phyloP scores from a whole-genome alignment of 176 grass and related monocot species.

The Pharus latifolius region DNA sequence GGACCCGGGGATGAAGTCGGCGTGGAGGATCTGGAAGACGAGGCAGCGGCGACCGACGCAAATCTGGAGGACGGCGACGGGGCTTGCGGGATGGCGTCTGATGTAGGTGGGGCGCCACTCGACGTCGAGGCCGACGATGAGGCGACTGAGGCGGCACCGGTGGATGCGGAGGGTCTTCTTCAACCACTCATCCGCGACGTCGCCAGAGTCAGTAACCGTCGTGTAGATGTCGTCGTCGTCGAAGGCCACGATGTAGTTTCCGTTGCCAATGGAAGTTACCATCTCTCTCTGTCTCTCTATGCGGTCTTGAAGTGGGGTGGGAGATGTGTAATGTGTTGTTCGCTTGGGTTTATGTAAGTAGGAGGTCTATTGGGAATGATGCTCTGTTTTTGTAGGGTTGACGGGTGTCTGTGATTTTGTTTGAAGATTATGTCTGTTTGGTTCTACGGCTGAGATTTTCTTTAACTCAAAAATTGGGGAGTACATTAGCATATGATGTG shows the following conservation, averaged over 20 bases:
- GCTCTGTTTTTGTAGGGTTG: too few species aligned
- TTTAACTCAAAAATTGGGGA: too few species aligned
- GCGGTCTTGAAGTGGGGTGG: too few species aligned
- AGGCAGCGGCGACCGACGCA: slow-evolving; percentile 38
- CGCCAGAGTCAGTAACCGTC: neutral
- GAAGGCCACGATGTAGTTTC: neutral
- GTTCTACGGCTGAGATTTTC: too few species aligned
- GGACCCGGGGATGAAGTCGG: slow-evolving; percentile 19
- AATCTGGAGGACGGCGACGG: slow-evolving; percentile 43
- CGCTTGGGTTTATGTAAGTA: too few species aligned
- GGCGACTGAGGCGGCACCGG: neutral
- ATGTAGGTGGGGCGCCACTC: slow-evolving; percentile 23
- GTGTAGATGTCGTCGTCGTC: neutral
- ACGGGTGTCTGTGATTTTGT: too few species aligned
- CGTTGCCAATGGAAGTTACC: neutral
- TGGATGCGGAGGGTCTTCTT: neutral
- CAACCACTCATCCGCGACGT: neutral
- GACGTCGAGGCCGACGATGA: slow-evolving; percentile 14
- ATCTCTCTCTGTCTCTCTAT: neutral
- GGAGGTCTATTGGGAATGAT: too few species aligned
- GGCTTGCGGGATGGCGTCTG: neutral
- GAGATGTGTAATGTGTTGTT: too few species aligned
- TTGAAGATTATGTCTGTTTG: too few species aligned
- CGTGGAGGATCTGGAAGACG: slow-evolving; percentile 43
- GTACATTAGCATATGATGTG: too few species aligned